A percentile compares a stretch with the other conserved stretches of the same genome.
Evolutionary conservation across 441 rosid genomes (phyloP).

Genomic region (Corymbia citriodora): DNA sequence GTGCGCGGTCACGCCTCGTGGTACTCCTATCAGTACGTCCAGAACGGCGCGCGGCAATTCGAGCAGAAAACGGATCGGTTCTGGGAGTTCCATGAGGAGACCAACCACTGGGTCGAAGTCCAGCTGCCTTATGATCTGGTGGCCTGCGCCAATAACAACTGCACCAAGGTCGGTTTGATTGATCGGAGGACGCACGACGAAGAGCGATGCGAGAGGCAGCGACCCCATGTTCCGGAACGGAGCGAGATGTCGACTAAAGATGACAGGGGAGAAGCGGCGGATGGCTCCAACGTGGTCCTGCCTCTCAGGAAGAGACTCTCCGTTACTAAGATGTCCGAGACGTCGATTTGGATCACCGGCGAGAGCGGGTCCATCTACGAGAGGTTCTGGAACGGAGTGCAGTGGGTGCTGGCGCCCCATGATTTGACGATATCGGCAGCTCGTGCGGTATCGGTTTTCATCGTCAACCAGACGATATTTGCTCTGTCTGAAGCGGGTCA

Average conservation of each 20-base stretch:
- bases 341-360: constrained; percentile 69
- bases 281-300: constrained; percentile 15
- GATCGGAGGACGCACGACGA: constrained; percentile 7
- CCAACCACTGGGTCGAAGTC: constrained; percentile 57
- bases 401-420: constrained; percentile 70
- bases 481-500: constrained; percentile 53
- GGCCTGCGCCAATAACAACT: constrained; percentile 50
- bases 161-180: constrained; percentile 48
- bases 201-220: constrained; percentile 5
- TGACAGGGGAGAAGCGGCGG: constrained; percentile 12
- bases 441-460: constrained; percentile 33
- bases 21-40: constrained; percentile 27
- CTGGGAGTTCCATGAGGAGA: constrained; percentile 58
- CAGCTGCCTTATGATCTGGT: constrained; percentile 55
- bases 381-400: constrained; percentile 78
- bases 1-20: constrained; percentile 30
- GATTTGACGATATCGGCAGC: constrained; percentile 47
- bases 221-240: not conserved
- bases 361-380: constrained; percentile 65
- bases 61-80: constrained; percentile 57
- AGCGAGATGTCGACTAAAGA: not conserved
- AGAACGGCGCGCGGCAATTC: constrained; percentile 25
- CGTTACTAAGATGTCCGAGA: constrained; percentile 51
- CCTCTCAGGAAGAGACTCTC: constrained; percentile 58
- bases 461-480: constrained; percentile 61